A percentile compares a stretch with the other conserved stretches of the same genome.
Conservation (phyloP, 768 basidiomycete genomes). For the Pleurotus giganteus region DNA sequence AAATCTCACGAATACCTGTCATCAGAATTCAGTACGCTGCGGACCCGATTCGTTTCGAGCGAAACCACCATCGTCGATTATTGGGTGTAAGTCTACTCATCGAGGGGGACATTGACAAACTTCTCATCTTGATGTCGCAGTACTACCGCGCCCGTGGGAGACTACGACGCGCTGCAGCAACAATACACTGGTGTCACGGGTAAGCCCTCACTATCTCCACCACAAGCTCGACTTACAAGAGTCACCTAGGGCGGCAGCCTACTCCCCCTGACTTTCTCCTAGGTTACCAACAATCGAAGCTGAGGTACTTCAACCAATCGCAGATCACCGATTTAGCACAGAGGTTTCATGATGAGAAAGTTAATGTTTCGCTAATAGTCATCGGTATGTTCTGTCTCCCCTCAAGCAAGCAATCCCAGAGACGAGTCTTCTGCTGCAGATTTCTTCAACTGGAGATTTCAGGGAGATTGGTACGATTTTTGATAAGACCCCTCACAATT, state of each 20-base stretch:
- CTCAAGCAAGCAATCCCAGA: background rate
- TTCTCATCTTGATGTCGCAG: constrained; percentile 14
- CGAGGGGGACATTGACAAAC: background rate
- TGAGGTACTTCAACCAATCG: constrained; percentile 34
- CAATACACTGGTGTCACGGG: constrained; percentile 36
- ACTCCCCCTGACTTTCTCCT: constrained; percentile 34
- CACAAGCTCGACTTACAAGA: background rate
- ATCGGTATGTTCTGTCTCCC: constrained; percentile 20
- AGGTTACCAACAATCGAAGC: constrained; percentile 35
- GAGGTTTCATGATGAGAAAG: constrained; percentile 32
- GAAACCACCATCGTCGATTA: constrained; percentile 35
- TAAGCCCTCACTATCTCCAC: constrained; percentile 9
- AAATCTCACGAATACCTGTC: background rate
- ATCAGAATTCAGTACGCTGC: constrained; percentile 28
- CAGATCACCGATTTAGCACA: constrained; percentile 33
- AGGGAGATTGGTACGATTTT: constrained; percentile 31
- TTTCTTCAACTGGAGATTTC: constrained; percentile 36
- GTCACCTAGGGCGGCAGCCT: constrained; percentile 28
- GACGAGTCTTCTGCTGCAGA: constrained; percentile 16
- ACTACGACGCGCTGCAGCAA: constrained; percentile 32
- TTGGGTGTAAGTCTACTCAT: constrained; percentile 25
- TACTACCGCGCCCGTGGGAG: constrained; percentile 32
- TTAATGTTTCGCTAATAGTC: constrained; percentile 34
- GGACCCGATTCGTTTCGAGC: constrained; percentile 29
- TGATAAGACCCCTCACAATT: background rate